Evolutionary conservation across 1,139 yeast species (phyloP).

Genomic region (Yamadazyma trypodendri): DNA sequence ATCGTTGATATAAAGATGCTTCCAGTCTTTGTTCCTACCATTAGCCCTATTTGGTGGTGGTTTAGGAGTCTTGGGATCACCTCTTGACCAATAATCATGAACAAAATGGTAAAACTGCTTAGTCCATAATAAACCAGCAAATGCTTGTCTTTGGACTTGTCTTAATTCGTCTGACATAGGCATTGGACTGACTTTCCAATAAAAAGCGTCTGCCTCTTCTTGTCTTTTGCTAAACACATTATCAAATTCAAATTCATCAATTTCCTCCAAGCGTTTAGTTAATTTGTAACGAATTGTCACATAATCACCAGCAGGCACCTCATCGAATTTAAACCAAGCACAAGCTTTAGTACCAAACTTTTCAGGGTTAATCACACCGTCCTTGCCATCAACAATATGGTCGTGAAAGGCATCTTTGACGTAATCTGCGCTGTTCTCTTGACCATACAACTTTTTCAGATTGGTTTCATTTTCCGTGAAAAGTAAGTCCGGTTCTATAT

Average conservation of each 20-base stretch:
- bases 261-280: conserved; percentile 46
- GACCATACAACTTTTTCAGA: conserved; percentile 61
- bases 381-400: conserved; percentile 60
- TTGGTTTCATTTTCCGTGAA: conserved; percentile 93
- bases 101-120: conserved; percentile 90
- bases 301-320: conserved; percentile 84
- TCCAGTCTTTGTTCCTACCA: conserved; percentile 88
- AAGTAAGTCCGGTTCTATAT: conserved; percentile 71
- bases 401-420: conserved; percentile 94
- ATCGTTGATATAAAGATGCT: conserved; percentile 85
- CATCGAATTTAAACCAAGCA: conserved; percentile 74
- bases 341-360: conserved; percentile 67
- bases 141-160: conserved; percentile 89
- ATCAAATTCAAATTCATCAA: conserved; percentile 81
- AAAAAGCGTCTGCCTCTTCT: conserved; percentile 91
- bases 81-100: conserved; percentile 84
- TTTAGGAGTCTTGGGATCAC: conserved; percentile 75
- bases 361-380: conserved; percentile 67
- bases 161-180: conserved; percentile 83
- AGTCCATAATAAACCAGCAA: conserved; percentile 93
- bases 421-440: conserved; percentile 54
- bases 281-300: conserved; percentile 84
- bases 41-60: conserved; percentile 82
- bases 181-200: conserved; percentile 85
- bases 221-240: conserved; percentile 70